Evolutionary conservation across 495 filamentous ascomycete genomes (phyloP).

Genomic region (Aspergillus biplanus): DNA sequence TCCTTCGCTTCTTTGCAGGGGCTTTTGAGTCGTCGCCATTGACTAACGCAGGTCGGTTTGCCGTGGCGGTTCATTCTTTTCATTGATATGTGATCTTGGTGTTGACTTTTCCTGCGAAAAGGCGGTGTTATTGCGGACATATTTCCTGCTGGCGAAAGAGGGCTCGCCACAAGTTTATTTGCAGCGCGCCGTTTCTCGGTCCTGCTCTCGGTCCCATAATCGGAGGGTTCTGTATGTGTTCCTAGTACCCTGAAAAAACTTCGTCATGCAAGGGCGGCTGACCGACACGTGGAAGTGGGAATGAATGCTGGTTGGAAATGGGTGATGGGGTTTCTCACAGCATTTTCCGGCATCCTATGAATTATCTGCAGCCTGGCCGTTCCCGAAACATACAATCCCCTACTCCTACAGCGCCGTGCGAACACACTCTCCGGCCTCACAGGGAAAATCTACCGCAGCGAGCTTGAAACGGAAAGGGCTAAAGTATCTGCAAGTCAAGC

Average conservation of each 20-base stretch:
- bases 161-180: not conserved
- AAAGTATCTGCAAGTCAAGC: not conserved
- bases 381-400: constrained; percentile 68
- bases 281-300: constrained; percentile 34
- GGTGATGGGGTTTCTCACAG: constrained; percentile 46
- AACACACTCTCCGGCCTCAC: constrained; percentile 35
- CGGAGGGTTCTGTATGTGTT: constrained; percentile 44
- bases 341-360: constrained; percentile 38
- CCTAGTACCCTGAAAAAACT: too few species aligned
- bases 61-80: too few species aligned
- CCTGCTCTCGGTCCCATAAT: constrained; percentile 53
- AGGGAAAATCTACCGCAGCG: constrained; percentile 21
- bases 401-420: constrained; percentile 34
- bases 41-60: not conserved
- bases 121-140: not conserved
- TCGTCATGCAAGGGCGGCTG: too few species aligned
- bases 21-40: not conserved
- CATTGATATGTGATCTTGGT: too few species aligned
- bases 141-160: not conserved
- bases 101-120: too few species aligned
- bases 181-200: constrained; percentile 56
- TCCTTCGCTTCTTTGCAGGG: not conserved
- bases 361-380: constrained; percentile 53
- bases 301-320: constrained; percentile 54
- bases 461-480: too few species aligned